A percentile compares a stretch with the other conserved stretches of the same genome.
phyloP scores from a whole-genome alignment of 331 rosid species.

The Malus hybrid region DNA sequence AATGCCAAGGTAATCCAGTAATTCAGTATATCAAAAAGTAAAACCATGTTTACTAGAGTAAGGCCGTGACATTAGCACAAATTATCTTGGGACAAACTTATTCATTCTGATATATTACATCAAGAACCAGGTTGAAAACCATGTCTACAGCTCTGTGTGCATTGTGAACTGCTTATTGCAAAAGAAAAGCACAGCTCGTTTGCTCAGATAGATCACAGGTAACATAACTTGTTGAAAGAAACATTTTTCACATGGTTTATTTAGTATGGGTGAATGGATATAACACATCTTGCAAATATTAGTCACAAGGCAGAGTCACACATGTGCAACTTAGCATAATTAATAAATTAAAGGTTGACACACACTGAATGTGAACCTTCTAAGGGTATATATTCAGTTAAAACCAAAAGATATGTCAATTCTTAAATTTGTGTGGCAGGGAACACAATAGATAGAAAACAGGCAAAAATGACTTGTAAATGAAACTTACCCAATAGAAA shows the following conservation, averaged over 20 bases:
- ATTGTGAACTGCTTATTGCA: not conserved
- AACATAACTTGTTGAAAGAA: not conserved
- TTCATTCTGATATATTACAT: not conserved
- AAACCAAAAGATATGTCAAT: not conserved
- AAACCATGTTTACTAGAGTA: too few species aligned
- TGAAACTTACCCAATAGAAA: conserved; percentile 83
- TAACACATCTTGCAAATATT: not conserved
- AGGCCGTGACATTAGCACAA: not conserved
- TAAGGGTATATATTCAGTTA: not conserved
- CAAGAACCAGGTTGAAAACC: not conserved
- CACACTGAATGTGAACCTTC: not conserved
- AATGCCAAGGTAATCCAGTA: not conserved
- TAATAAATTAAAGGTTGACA: not conserved
- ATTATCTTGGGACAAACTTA: not conserved
- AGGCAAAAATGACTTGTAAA: not conserved
- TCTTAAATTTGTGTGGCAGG: not conserved
- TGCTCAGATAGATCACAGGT: not conserved
- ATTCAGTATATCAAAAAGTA: not conserved
- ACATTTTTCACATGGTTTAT: not conserved
- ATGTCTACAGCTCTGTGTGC: not conserved
- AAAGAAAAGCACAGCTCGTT: not conserved
- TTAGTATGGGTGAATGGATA: not conserved
- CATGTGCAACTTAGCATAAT: not conserved
- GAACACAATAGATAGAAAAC: not conserved
- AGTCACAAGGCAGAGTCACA: not conserved